These are phyloP conservation scores for Chlamydomonas incerta DNA, from an alignment of 139 green algal genomes.

Conservation along the genomic window DNA sequence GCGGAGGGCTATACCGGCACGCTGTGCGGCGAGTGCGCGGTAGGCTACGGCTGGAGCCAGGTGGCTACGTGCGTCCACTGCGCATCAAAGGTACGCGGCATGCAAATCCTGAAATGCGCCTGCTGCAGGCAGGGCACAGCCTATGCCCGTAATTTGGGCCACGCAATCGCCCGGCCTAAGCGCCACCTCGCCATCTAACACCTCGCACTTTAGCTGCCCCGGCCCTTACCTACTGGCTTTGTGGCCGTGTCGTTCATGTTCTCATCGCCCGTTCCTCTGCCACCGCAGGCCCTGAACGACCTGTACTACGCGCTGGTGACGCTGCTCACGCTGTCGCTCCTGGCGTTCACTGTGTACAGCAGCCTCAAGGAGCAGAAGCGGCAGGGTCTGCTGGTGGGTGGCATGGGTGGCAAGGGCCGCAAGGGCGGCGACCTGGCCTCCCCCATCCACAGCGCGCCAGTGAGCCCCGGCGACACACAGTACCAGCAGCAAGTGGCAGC, in stretches of 20 bases:
- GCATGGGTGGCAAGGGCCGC: not conserved
- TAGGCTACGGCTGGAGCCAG: slow-evolving; percentile 5
- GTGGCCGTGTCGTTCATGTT: not conserved
- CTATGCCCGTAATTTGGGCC: no score
- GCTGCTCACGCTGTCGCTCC: not conserved
- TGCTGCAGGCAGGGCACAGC: no score
- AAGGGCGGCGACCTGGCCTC: no score
- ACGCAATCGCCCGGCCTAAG: no score
- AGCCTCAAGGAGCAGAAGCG: slow-evolving; percentile 5
- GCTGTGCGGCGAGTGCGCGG: slow-evolving; percentile 9
- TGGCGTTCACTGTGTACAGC: slow-evolving; percentile 5
- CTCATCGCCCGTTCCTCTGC: no score
- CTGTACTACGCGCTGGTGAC: slow-evolving; percentile 28
- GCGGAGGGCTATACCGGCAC: slow-evolving; percentile 4
- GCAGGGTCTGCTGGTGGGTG: not conserved
- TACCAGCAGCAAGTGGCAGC: no score
- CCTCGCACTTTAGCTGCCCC: no score
- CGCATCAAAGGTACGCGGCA: not conserved
- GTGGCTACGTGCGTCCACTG: slow-evolving; percentile 2
- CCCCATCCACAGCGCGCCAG: no score
- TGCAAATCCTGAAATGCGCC: no score
- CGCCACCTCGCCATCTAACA: no score
- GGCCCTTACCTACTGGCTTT: no score
- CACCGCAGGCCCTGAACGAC: not conserved
- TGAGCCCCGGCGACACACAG: no score